Percentiles rank a stretch among this genome's conserved stretches.
Evolutionary conservation across 2,329 filamentous ascomycete genomes (phyloP).

Genomic region (Aureobasidium mangrovei): DNA sequence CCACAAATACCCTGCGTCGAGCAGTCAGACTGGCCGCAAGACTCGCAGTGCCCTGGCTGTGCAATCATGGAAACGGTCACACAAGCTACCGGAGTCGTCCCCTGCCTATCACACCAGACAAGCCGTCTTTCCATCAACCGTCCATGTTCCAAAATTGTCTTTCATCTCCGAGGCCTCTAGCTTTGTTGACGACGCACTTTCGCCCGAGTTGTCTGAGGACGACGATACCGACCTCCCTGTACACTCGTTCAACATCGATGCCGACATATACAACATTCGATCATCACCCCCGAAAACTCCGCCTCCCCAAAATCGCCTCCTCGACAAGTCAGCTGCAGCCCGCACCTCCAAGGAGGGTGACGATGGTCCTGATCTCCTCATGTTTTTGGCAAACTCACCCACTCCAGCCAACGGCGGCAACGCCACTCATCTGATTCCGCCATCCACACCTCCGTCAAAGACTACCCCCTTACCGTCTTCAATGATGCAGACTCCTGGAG

Average conservation of each 20-base stretch:
- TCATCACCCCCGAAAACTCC: constrained; percentile 84
- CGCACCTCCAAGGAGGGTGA: constrained; percentile 55
- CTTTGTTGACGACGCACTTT: constrained; percentile 54
- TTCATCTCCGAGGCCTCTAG: constrained; percentile 67
- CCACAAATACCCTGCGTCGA: constrained; percentile 20
- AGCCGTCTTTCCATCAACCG: constrained; percentile 58
- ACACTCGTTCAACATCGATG: constrained; percentile 57
- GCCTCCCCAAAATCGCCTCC: constrained; percentile 41
- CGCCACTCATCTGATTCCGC: constrained; percentile 40
- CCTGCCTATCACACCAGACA: constrained; percentile 71
- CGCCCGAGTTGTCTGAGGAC: constrained; percentile 59
- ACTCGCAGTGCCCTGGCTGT: constrained; percentile 23
- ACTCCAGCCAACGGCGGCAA: constrained; percentile 58
- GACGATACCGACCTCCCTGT: constrained; percentile 74
- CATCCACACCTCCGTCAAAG: constrained; percentile 48
- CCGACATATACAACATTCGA: constrained; percentile 45
- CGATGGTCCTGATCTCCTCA: constrained; percentile 75
- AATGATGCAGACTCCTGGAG: constrained; percentile 80
- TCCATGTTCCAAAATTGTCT: constrained; percentile 61
- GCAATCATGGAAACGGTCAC: constrained; percentile 66
- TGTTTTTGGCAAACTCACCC: constrained; percentile 85
- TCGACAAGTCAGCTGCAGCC: constrained; percentile 32
- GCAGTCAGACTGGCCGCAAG: constrained; percentile 25
- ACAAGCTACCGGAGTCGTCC: constrained; percentile 75
- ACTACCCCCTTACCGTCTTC: constrained; percentile 62